Percentiles rank a stretch among this genome's conserved stretches.
Conservation (phyloP, 2,329 filamentous ascomycete species). For the Neofusicoccum sp. region DNA sequence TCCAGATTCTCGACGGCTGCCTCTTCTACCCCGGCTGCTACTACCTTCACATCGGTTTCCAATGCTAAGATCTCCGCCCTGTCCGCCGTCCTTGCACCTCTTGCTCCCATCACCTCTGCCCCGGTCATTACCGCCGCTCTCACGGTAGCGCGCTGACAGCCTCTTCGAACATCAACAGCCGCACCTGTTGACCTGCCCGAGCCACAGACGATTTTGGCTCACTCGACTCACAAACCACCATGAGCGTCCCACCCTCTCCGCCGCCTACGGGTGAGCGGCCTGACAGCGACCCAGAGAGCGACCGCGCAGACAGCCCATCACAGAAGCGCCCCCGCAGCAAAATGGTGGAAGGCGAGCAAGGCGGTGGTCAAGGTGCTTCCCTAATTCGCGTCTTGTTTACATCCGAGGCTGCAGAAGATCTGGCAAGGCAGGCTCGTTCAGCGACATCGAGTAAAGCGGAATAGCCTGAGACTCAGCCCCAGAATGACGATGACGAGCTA, state of each 20-base stretch:
- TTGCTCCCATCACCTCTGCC: too few relatives aligned
- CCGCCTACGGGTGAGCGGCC: background rate
- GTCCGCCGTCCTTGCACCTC: too few relatives aligned
- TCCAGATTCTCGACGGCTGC: too few relatives aligned
- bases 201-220: background rate
- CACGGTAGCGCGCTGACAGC: too few relatives aligned
- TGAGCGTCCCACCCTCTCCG: background rate
- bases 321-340: conserved; percentile 17
- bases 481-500: conserved; percentile 19
- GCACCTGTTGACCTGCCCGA: background rate
- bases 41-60: too few relatives aligned
- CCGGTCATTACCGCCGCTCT: too few relatives aligned
- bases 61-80: too few relatives aligned
- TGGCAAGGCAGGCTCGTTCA: background rate
- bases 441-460: conserved; percentile 16
- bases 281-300: background rate
- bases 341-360: conserved; percentile 23
- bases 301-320: background rate
- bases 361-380: background rate
- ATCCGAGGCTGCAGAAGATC: background rate
- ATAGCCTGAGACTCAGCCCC: conserved; percentile 15
- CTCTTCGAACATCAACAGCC: background rate
- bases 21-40: too few relatives aligned
- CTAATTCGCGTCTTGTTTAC: background rate
- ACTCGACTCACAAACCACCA: background rate